phyloP scores from a whole-genome alignment of 2,329 filamentous ascomycete species.

The Xylariales sp. region DNA sequence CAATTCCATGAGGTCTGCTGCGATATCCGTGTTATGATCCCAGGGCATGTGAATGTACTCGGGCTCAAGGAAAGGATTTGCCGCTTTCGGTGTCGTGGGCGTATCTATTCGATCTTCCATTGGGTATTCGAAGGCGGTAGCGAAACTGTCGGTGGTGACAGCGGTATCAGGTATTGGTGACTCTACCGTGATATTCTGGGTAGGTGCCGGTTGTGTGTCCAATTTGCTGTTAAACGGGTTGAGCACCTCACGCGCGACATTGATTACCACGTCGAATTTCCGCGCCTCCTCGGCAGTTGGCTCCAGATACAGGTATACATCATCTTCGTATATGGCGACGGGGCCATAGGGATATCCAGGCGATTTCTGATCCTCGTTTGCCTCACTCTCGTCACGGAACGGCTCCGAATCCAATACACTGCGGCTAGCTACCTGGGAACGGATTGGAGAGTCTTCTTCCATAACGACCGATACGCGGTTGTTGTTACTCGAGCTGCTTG shows the following conservation, averaged over 20 bases:
- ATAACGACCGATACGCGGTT: conserved; percentile 39
- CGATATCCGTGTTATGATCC: conserved; percentile 86
- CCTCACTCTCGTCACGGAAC: conserved; percentile 59
- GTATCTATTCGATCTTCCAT: conserved; percentile 37
- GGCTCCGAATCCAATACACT: conserved; percentile 55
- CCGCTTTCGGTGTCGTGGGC: conserved; percentile 54
- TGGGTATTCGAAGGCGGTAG: conserved; percentile 56
- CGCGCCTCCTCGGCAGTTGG: conserved; percentile 73
- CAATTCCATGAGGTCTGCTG: conserved; percentile 67
- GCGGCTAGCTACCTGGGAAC: conserved; percentile 57
- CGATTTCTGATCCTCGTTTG: conserved; percentile 74
- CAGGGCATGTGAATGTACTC: conserved; percentile 86
- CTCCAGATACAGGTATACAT: conserved; percentile 75
- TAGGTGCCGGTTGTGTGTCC: conserved; percentile 11
- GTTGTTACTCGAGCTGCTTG: conserved; percentile 21
- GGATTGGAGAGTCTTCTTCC: conserved; percentile 55
- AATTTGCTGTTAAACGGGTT: conserved; percentile 58
- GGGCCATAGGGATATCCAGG: conserved; percentile 79
- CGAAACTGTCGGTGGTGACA: conserved; percentile 51
- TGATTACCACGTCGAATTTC: conserved; percentile 77
- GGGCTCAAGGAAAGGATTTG: conserved; percentile 44
- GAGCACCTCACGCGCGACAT: conserved; percentile 75
- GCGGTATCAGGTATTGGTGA: conserved; percentile 53
- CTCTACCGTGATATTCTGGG: conserved; percentile 30
- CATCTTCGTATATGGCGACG: conserved; percentile 74